Base-by-base conservation (phyloP, 1,284 basidiomycete species). In the Leucoagaricus sp. region DNA sequence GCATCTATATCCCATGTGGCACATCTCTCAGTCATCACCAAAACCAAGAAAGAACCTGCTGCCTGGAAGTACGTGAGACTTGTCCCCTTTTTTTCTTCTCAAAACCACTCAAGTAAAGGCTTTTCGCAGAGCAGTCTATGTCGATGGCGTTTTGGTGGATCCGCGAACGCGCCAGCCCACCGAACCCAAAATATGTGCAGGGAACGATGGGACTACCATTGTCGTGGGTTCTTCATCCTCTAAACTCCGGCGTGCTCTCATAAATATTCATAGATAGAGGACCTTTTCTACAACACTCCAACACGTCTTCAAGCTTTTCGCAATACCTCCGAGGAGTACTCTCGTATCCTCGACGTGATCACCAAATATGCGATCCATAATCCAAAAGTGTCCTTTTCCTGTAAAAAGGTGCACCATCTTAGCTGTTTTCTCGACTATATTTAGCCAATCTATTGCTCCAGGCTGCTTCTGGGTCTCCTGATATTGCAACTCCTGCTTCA, bases 1-100 rank as follows among this genome's bases (percentile, higher is more conserved):
- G 97, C 97, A 0, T 97, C 94, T 36, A 95, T 99, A 59, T 96
- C 94, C 28, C 95, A 97, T 73, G 94, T 98, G 50, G 89, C 95
- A 1, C 91, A 92, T 67, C 79, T 99, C 60, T 85, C 87, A 17
- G 91, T 99, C 8, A 75, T 93, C 12, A 97, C 94, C 4, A 99
- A 98, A 75, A 94, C 91, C 0, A 87, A 83, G 64, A 65, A 76
- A 0, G 93, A 94, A 50, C 74, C 79, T 3, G 93, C 90, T 69
- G 95, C 93, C 4, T 98, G 92, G 91, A 96, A 89, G 94, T 96
- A 69, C 74, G 62, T 59, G 21, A n/a, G n/a, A n/a, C n/a, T n/a
- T n/a, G 2, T 4, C 17, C 5, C 8, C 19, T 29, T 21, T n/a
- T n/a, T n/a, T n/a, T n/a, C n/a, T n/a, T n/a, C n/a, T 1, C 25